Evolutionary conservation across 176 grass and related monocot genomes (phyloP).

Genomic region (Oryza officinalis): DNA sequence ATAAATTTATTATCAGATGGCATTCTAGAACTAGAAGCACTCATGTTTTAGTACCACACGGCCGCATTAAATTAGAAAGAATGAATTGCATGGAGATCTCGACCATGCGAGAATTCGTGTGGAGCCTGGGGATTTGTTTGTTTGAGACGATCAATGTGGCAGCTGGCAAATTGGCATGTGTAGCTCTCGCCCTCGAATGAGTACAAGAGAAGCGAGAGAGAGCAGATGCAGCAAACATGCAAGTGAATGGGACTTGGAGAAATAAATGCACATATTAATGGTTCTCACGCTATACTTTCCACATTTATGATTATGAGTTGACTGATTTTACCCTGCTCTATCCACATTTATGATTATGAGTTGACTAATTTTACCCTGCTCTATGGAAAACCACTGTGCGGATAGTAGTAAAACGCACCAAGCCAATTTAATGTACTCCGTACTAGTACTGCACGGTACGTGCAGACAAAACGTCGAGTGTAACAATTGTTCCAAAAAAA

Average conservation of each 20-base stretch:
- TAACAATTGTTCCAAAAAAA: no score
- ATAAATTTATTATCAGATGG: background rate
- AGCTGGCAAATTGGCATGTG: slow-evolving; percentile 1
- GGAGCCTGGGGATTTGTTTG: background rate
- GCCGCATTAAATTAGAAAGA: slow-evolving; percentile 20
- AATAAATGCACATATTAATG: background rate
- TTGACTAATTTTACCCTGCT: background rate
- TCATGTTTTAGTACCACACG: slow-evolving; percentile 5
- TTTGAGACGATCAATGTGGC: background rate
- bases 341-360: background rate
- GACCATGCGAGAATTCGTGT: slow-evolving; percentile 2
- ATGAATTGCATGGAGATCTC: slow-evolving; percentile 21
- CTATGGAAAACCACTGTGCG: background rate
- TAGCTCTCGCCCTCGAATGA: background rate
- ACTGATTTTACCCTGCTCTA: background rate
- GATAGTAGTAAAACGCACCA: background rate
- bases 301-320: slow-evolving; percentile 9
- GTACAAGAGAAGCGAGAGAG: background rate
- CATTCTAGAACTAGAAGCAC: background rate
- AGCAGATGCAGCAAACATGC: background rate
- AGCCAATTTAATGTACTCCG: background rate
- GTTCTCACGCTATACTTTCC: background rate
- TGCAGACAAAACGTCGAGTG: background rate
- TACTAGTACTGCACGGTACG: background rate
- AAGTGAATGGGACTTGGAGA: background rate